These are phyloP conservation scores for Platanthera zijinensis DNA, from an alignment of 106 monocot species.

Conservation along the genomic window DNA sequence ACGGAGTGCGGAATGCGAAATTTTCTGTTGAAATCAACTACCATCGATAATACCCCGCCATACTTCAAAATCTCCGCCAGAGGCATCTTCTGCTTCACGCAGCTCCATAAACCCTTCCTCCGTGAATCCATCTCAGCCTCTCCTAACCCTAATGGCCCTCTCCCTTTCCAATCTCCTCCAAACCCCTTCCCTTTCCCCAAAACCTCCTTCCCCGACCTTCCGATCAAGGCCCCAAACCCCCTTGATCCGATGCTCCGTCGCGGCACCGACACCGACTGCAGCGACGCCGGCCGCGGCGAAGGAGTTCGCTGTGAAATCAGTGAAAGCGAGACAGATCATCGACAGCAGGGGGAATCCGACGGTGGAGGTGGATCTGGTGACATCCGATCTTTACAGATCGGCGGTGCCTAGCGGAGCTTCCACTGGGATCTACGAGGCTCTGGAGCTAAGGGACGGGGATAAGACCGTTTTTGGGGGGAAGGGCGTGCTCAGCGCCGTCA, in stretches of 20 bases:
- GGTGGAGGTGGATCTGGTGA: slow-evolving; percentile 86
- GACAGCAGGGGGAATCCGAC: slow-evolving; percentile 95
- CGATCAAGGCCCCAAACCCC: not conserved
- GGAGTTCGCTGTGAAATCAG: slow-evolving; percentile 33
- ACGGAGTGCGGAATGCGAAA: no score
- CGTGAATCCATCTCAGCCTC: not conserved
- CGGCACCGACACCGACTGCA: not conserved
- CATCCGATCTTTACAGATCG: slow-evolving; percentile 55
- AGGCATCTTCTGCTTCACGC: not conserved
- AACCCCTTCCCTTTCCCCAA: not conserved
- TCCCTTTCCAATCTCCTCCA: not conserved
- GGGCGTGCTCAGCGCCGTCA: slow-evolving; percentile 71
- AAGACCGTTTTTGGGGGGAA: slow-evolving; percentile 73
- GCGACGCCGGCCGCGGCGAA: not conserved
- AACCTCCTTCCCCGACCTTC: not conserved
- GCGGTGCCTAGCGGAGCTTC: slow-evolving; percentile 95
- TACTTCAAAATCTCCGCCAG: not conserved
- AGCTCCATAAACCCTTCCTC: not conserved
- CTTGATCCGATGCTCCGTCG: slow-evolving; percentile 11
- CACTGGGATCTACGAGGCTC: slow-evolving; percentile 91
- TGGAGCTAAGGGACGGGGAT: slow-evolving; percentile 93
- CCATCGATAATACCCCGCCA: no score
- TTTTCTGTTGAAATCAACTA: no score
- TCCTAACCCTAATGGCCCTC: not conserved
- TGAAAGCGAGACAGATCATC: slow-evolving; percentile 85